Evolutionary conservation across 352 stramenopile species (phyloP), one percentile per base, ranked within the genome.

Genomic region (Globisporangium sylvaticum): DNA sequence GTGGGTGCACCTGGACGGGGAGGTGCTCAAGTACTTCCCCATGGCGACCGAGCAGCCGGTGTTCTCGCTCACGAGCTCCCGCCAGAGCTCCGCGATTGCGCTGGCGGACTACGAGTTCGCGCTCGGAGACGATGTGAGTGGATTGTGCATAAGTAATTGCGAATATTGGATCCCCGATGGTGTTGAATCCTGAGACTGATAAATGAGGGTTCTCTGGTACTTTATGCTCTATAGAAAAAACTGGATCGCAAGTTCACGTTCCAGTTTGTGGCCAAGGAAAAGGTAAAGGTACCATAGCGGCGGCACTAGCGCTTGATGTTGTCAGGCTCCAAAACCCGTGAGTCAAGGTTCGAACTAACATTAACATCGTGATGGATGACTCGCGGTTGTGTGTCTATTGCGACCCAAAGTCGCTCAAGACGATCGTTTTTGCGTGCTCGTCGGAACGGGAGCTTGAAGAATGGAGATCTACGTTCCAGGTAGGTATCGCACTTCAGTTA

Each of bases 1-100:
- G 58, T 92, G 86, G 86, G 84, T 89, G 6, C 84, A 91, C 44
- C 67, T 91, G 37, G 85, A 94, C 64, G 80, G 79, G 34, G 74
- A 73, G n/a, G 31, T 81, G 68, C 79, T 94, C 69, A 90, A 87
- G 44, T 92, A 84, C 69, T 91, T 90, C 59, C 78, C 83, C 24
- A 91, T 94, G 77, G 77, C 78, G 50, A 76, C 81, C 15, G 75
- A 88, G 65, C 74, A 82, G 62, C 68, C 74, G 14, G 64, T 82
- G 34, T 91, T 92, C 67, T 82, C 84, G 29, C 75, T 88, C 52
- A 71, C 80, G 3, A 86, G 79, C 34, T 76, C 77, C 0, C 78
- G 78, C 4, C 76, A 86, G 22, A 89, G 69, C 54, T 77, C 68
- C 15, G 71, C 74, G 3, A 76, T 90, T 14, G 70, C 83, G 3